Evolutionary conservation across 2,329 filamentous ascomycete species (phyloP).

Genomic region (Onygenales sp.): DNA sequence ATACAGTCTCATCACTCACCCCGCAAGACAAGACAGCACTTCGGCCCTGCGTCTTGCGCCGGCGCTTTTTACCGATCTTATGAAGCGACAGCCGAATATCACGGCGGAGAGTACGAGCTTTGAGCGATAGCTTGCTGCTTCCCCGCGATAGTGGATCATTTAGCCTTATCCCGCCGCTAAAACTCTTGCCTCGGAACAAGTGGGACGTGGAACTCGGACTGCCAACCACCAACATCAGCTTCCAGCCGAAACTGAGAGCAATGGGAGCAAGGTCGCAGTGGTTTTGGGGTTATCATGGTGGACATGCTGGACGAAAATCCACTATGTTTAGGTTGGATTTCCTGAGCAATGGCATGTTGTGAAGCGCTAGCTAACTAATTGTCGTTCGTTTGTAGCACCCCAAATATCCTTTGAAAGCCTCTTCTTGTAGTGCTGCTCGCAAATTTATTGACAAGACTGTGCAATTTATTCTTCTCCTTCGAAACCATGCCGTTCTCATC

Average conservation of each 20-base stretch:
- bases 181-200: background rate
- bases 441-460: background rate
- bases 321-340: no score
- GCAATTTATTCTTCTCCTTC: background rate
- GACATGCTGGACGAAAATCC: no score
- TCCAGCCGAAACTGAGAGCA: background rate
- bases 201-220: background rate
- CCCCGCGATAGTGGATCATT: background rate
- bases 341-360: no score
- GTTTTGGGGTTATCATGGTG: no score
- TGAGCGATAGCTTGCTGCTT: background rate
- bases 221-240: background rate
- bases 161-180: background rate
- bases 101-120: background rate
- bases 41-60: background rate
- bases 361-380: no score
- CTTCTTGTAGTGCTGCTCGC: background rate
- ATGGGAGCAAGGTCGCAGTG: no score
- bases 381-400: no score
- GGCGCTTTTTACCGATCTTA: background rate
- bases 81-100: background rate
- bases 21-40: background rate
- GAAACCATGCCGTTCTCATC: constrained; percentile 13
- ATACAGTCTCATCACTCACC: background rate
- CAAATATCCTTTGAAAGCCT: no score